Conservation (phyloP, 169 alveolate species). For the Plasmodium gaboni region DNA sequence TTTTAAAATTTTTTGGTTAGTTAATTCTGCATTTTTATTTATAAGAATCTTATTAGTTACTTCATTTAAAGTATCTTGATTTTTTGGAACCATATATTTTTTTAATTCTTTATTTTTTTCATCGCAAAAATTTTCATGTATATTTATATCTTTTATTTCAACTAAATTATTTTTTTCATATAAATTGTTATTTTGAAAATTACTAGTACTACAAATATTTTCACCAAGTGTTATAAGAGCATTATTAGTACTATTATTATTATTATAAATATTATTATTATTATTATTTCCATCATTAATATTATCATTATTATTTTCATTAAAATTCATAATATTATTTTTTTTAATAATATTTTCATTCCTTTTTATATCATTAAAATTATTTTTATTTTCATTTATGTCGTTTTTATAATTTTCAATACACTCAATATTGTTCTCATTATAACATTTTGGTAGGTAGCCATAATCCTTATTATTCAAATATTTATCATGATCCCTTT, state of each 20-base stretch:
- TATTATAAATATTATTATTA: background rate
- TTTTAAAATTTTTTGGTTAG: background rate
- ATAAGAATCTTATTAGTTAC: slow-evolving; percentile 12
- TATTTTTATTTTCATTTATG: background rate
- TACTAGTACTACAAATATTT: slow-evolving; percentile 6
- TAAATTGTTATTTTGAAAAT: background rate
- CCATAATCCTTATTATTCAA: background rate
- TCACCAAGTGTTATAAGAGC: background rate
- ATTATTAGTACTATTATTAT: background rate
- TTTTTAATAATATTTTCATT: background rate
- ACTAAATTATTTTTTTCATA: background rate
- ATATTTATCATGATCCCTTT: no score
- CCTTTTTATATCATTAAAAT: no score
- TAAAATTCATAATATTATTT: background rate
- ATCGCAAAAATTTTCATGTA: slow-evolving; percentile 15
- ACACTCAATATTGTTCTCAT: background rate
- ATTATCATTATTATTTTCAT: background rate
- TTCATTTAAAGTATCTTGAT: slow-evolving; percentile 13
- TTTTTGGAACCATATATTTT: background rate
- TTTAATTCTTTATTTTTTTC: slow-evolving; percentile 3
- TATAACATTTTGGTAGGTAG: background rate
- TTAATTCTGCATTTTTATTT: slow-evolving; percentile 3
- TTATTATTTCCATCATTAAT: background rate
- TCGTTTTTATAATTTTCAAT: slow-evolving; percentile 9
- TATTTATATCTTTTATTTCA: slow-evolving; percentile 11